These are phyloP conservation scores for Boletus sensibilis DNA, from an alignment of 768 basidiomycete species.

Conservation along the genomic window DNA sequence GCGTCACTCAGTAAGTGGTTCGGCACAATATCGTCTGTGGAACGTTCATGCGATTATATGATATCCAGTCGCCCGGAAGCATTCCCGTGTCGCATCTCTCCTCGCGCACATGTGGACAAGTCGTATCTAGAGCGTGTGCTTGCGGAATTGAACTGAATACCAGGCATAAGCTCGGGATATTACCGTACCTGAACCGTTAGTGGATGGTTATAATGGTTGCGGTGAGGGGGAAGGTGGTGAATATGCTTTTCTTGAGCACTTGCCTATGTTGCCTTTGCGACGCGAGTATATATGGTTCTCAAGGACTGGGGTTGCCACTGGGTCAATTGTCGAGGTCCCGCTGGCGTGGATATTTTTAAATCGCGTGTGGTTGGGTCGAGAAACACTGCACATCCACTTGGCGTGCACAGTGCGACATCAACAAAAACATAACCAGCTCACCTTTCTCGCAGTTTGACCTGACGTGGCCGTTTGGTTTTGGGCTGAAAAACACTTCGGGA, in stretches of 20 bases:
- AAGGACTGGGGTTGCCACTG: not conserved
- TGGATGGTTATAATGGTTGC: not conserved
- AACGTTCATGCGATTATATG: not conserved
- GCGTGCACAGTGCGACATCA: no score
- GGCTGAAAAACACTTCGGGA: not conserved
- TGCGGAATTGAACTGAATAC: not conserved
- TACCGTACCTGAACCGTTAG: not conserved
- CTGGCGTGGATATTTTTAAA: no score
- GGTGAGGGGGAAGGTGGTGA: not conserved
- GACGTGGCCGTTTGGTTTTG: not conserved
- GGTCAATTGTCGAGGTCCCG: no score
- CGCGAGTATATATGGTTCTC: not conserved
- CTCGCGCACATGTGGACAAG: constrained; percentile 3
- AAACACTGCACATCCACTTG: no score
- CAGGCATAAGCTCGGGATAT: not conserved
- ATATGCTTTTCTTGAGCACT: not conserved
- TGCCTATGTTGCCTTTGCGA: no score
- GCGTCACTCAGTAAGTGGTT: constrained; percentile 6
- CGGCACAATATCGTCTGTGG: not conserved
- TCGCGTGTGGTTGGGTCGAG: no score
- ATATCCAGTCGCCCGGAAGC: constrained; percentile 5
- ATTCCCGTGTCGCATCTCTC: constrained; percentile 11
- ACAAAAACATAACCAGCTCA: not conserved
- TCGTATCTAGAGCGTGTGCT: not conserved
- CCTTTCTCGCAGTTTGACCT: not conserved